Evolutionary conservation across 768 basidiomycete genomes (phyloP).

Genomic region (Lentinula aciculospora): DNA sequence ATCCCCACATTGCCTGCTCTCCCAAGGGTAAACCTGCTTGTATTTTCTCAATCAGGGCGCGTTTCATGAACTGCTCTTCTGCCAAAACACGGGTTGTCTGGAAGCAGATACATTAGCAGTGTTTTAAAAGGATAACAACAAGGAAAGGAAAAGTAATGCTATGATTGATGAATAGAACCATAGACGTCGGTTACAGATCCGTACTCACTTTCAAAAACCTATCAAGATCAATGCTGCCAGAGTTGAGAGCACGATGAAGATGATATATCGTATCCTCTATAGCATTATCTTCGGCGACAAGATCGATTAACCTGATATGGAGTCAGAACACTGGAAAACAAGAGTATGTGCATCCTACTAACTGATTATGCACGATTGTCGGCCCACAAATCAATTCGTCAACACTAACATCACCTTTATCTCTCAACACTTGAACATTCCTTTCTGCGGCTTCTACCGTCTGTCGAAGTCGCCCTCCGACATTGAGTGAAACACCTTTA

Average conservation of each 20-base stretch:
- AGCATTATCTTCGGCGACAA: slow-evolving; percentile 99
- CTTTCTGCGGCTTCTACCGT: slow-evolving; percentile 65
- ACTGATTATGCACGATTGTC: slow-evolving; percentile 97
- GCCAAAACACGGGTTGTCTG: slow-evolving; percentile 83
- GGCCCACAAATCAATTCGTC: slow-evolving; percentile 97
- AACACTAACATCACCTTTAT: slow-evolving; percentile 87
- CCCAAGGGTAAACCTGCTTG: slow-evolving; percentile 3
- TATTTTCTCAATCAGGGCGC: slow-evolving; percentile 70
- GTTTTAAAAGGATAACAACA: background rate
- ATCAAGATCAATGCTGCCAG: slow-evolving; percentile 90
- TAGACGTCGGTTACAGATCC: no score
- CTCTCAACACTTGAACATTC: slow-evolving; percentile 70
- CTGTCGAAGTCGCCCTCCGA: slow-evolving; percentile 58
- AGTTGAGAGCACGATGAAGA: slow-evolving; percentile 87
- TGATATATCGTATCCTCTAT: slow-evolving; percentile 99
- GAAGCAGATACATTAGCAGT: slow-evolving; percentile 10
- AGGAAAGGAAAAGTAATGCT: no score
- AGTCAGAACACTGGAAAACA: slow-evolving; percentile 6
- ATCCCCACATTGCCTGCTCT: background rate
- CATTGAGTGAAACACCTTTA: slow-evolving; percentile 80
- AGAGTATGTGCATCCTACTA: slow-evolving; percentile 24
- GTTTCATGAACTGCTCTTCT: slow-evolving; percentile 96
- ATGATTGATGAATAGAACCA: no score
- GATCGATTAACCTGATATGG: slow-evolving; percentile 71
- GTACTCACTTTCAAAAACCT: slow-evolving; percentile 83